Evolutionary conservation across 2,329 filamentous ascomycete species (phyloP).

Genomic region (Hysterium pulicare): DNA sequence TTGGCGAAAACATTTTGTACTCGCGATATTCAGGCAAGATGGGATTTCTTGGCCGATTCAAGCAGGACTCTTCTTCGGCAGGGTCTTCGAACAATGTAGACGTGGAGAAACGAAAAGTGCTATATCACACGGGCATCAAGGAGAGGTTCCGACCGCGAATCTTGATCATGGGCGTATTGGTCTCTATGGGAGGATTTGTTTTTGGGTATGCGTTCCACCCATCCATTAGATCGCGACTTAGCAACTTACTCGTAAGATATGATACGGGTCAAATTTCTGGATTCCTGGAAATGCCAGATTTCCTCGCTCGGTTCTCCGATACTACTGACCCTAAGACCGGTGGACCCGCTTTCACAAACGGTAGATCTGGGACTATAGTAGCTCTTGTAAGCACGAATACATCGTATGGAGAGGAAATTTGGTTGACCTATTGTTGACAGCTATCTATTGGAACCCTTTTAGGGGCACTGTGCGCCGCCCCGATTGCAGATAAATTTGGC

Average conservation of each 20-base stretch:
- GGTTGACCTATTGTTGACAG: slow-evolving; percentile 10
- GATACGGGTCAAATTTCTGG: slow-evolving; percentile 32
- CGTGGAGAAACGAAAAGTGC: slow-evolving; percentile 26
- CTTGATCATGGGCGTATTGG: slow-evolving; percentile 30
- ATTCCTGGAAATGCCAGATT: slow-evolving; percentile 36
- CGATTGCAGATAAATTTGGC: slow-evolving; percentile 60
- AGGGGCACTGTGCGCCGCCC: slow-evolving; percentile 59
- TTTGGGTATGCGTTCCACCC: slow-evolving; percentile 35
- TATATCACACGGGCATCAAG: slow-evolving; percentile 18
- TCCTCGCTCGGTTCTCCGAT: slow-evolving; percentile 28
- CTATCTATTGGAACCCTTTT: slow-evolving; percentile 74
- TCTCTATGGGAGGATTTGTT: slow-evolving; percentile 36
- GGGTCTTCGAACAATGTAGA: slow-evolving; percentile 21
- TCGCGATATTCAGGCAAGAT: no score
- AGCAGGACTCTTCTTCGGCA: slow-evolving; percentile 15
- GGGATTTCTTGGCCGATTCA: slow-evolving; percentile 20
- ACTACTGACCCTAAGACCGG: slow-evolving; percentile 17
- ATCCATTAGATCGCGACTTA: slow-evolving; percentile 1
- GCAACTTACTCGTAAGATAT: not conserved
- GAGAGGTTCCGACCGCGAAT: slow-evolving; percentile 32
- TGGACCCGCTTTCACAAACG: slow-evolving; percentile 24
- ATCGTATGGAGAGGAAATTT: no score
- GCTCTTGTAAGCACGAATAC: slow-evolving; percentile 26
- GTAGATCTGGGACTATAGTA: slow-evolving; percentile 33
- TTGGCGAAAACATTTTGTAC: no score